Base-by-base conservation (phyloP, 257 asterid genomes). In the Solanum peruvianum region DNA sequence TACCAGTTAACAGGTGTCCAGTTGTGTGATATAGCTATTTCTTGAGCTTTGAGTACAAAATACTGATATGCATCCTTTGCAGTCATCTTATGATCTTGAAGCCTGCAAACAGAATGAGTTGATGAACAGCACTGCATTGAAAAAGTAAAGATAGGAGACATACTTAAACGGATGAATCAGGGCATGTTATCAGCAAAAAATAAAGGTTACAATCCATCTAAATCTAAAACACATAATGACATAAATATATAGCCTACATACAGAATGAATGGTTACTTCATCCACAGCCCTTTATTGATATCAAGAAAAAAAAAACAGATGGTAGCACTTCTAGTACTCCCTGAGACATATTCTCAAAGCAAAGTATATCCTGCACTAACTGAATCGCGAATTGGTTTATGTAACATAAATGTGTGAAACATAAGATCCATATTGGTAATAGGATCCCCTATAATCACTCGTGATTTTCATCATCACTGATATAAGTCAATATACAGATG, bases 1-100 rank as follows among this genome's bases (percentile, higher is more conserved):
- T 90, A 96, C 99, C 99, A 96, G 91, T 96, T 96, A 90, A 96
- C 99, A 39, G 99, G 98, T 82, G 93, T 96, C 96, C 96, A 91
- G 60, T 92, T 92, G 45, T 91, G 91, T 44, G 96, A 94, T 86
- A 92, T 37, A 86, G 98, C 99, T 86, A 96, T 93, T 88, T 96
- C 92, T 92, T 96, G 99, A 89, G 97, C 99, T 93, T 91, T 93
- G 92, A 96, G 96, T 49, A 95, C 99, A 83, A 96, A 96, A 92
- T 96, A 95, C 86, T 93, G 91, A 85, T 96, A 95, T 85, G 97
- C 99, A 78, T 93, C 97, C 81, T 91, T 93, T 86, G 91, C 91
- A 29, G 98, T 93, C 98, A 93, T 94, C 39, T 94, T 94, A 87
- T 88, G 95, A 85, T 93, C 96, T 87, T 90, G 90, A 89, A 96